Evolutionary conservation across 140 eudicot species (phyloP).

Genomic region (Erigeron philadelphicus): DNA sequence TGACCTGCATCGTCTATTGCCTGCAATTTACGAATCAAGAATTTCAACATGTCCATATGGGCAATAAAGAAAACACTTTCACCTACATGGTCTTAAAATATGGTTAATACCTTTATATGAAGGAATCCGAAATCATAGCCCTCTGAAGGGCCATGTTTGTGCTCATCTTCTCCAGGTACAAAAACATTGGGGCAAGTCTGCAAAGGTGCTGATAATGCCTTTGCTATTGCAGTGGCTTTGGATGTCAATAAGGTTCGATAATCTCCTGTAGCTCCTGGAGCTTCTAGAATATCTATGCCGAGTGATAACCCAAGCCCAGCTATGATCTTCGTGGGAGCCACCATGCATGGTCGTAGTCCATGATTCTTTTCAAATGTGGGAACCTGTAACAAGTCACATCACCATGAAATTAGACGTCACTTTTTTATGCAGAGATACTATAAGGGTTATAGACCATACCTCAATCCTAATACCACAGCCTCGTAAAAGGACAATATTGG

Average conservation of each 20-base stretch:
- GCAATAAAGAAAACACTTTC: neutral
- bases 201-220: constrained; percentile 78
- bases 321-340: constrained; percentile 94
- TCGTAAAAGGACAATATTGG: constrained; percentile 85
- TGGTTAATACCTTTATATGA: constrained; percentile 67
- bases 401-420: neutral
- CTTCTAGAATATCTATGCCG: constrained; percentile 92
- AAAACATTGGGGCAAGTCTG: constrained; percentile 71
- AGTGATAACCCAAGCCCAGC: constrained; percentile 96
- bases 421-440: constrained; percentile 4
- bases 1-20: constrained; percentile 99
- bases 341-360: constrained; percentile 93
- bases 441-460: constrained; percentile 37
- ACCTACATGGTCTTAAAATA: neutral
- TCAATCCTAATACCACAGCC: constrained; percentile 95
- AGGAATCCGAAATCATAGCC: constrained; percentile 98
- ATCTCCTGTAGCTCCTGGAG: constrained; percentile 98
- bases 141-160: constrained; percentile 64
- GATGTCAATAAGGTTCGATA: constrained; percentile 84
- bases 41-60: constrained; percentile 4
- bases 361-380: constrained; percentile 70
- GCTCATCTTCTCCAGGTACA: constrained; percentile 93
- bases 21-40: constrained; percentile 39
- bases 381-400: constrained; percentile 47
- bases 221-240: constrained; percentile 86